Evolutionary conservation across 2,329 filamentous ascomycete genomes (phyloP), one percentile per base, ranked within the genome.

Genomic region (Paecilomyces variotii): DNA sequence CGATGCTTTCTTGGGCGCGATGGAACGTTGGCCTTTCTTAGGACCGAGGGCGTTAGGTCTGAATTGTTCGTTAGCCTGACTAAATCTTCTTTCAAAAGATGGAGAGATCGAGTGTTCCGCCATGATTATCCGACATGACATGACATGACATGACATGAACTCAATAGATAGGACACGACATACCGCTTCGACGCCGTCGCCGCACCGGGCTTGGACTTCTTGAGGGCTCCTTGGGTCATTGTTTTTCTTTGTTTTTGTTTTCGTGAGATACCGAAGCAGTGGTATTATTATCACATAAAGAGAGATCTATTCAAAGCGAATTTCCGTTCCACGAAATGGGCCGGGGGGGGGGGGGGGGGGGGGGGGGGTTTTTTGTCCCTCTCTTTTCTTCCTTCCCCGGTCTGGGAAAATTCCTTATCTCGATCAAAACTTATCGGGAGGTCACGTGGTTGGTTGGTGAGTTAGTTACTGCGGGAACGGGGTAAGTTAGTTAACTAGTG

Each of bases 1-100:
- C 2, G 76, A 76, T 5, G 80, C 72, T 62, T 87, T 89, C 73
- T 87, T 87, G 2, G 87, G 87, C 56, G 86, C 85, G 66, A 89
- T 86, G 55, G 83, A 79, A 54, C 84, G 79, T 14, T 79, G 75
- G 55, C 87, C 87, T 61, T 81, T 82, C 67, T 83, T 83, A 6
- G 81, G 82, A 11, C 79, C 78, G 35, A 78, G 71, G 6, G 71
- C 67, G 34, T 63, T 49, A 35, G 64, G 62, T 5, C 67, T 72
- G 27, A 25, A 28, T 45, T n/a, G 30, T 24, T 32, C 0, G 30
- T 6, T 32, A 32, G 30, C 7, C 7, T 32, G 3, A 32, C 19
- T 19, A 19, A 19, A 19, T 19, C 19, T 19, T 19, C 19, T 19
- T 19, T 19, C 19, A 19, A 19, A 32, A 32, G 30, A 10, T 10